phyloP scores from a whole-genome alignment of 306 rosid species.

The Boehmeria nivea region DNA sequence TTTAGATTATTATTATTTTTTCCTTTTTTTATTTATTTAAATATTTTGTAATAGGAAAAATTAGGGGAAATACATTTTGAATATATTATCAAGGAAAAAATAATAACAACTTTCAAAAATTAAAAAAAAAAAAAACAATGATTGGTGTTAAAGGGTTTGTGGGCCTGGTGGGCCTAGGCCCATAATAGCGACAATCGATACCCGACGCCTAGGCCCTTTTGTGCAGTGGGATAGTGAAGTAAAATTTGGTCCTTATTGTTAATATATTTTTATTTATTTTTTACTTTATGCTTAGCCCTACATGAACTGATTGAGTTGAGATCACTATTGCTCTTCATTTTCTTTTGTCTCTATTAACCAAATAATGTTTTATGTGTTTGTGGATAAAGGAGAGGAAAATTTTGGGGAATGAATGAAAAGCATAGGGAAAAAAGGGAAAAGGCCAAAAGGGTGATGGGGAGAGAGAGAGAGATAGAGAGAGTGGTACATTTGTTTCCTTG shows the following conservation, averaged over 20 bases:
- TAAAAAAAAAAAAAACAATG: background rate
- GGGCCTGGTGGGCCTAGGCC: conserved; percentile 37
- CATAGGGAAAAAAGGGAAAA: background rate
- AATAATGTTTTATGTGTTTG: conserved; percentile 10
- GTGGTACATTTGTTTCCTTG: conserved; percentile 11
- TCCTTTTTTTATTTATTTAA: background rate
- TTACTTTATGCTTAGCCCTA: too few relatives aligned
- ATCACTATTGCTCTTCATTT: background rate
- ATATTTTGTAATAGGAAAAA: conserved; percentile 40
- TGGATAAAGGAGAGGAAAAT: background rate
- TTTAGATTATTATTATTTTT: conserved; percentile 38
- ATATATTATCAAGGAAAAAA: conserved; percentile 17
- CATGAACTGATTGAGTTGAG: too few relatives aligned
- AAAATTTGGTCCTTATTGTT: background rate
- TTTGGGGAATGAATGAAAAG: background rate
- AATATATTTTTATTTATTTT: background rate
- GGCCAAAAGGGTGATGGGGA: background rate
- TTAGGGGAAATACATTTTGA: background rate
- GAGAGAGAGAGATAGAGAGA: background rate
- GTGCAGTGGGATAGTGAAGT: conserved; percentile 32
- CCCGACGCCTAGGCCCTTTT: conserved; percentile 63
- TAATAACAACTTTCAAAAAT: background rate
- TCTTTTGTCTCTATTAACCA: conserved; percentile 14
- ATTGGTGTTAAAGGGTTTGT: conserved; percentile 8
- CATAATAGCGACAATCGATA: conserved; percentile 46